These are phyloP conservation scores for Rhizopogon rudus DNA, from an alignment of 768 basidiomycete genomes.

Conservation along the genomic window DNA sequence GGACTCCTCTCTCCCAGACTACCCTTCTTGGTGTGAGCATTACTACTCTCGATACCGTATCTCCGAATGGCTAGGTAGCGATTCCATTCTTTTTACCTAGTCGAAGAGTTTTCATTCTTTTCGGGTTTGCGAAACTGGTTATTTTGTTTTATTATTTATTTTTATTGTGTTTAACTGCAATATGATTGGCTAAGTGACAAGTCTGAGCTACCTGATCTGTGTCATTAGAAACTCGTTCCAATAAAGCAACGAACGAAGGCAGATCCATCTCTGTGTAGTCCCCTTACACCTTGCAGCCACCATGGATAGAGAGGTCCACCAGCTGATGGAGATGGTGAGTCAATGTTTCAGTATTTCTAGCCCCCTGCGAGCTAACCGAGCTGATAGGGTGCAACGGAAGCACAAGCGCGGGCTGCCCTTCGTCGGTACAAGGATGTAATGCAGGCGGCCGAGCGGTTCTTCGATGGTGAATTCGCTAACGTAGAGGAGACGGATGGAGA, in stretches of 20 bases:
- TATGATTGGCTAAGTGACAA: neutral
- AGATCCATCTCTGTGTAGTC: neutral
- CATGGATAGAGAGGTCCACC: slow-evolving; percentile 52
- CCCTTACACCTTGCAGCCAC: slow-evolving; percentile 4
- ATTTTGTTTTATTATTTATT: slow-evolving; percentile 13
- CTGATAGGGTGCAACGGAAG: slow-evolving; percentile 70
- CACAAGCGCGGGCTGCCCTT: slow-evolving; percentile 82
- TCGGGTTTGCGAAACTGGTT: slow-evolving; percentile 8
- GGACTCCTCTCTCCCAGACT: slow-evolving; percentile 1
- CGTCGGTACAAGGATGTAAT: slow-evolving; percentile 83
- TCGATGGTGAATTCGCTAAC: slow-evolving; percentile 80
- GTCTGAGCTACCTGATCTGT: neutral
- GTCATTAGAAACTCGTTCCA: neutral
- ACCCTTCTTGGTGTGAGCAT: slow-evolving; percentile 12
- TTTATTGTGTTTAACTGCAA: neutral
- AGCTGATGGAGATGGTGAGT: slow-evolving; percentile 59
- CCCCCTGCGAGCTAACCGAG: neutral
- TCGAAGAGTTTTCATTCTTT: slow-evolving; percentile 1
- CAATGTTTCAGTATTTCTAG: slow-evolving; percentile 1
- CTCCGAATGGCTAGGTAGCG: neutral
- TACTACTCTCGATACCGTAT: slow-evolving; percentile 2
- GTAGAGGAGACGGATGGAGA: slow-evolving; percentile 41
- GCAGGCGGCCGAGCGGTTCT: slow-evolving; percentile 84
- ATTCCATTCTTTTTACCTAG: slow-evolving; percentile 1
- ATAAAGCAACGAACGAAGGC: slow-evolving; percentile 13